Base-by-base conservation (phyloP, 148 eudicot species). In the Camellia granthamiana region DNA sequence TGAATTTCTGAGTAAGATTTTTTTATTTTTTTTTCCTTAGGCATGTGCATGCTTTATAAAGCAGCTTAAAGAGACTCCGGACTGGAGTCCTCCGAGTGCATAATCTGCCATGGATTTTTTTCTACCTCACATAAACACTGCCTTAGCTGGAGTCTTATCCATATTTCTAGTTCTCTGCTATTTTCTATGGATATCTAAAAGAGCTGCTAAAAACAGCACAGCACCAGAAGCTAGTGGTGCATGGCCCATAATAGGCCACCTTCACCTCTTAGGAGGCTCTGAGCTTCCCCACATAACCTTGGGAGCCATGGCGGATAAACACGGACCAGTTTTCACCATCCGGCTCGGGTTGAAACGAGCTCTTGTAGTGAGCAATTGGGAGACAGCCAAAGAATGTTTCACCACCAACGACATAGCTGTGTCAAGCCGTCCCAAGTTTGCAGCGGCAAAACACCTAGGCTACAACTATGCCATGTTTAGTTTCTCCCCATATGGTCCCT, bases 191-290 rank as follows among this genome's bases (percentile, higher is more conserved):
- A 65, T 15, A 11, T 68, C 43, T 12, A 68, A 3, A 42, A 42
- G 4, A 12, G 10, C 7, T 41, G 52, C 52, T 49, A 68, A 42
- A 42, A 4, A 15, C 8, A 68, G n/a, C 13, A 41, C 41, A 65
- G n/a, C 49, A 12, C 72, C 72, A 3, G 30, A 61, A 62, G 71
- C 76, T 3, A 54, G 52, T 52, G 74, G 74, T 4, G 30, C 71
- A 62, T 80, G 82, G 82, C 82, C 82, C 15, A 46, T 80, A 44
- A 73, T 80, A 21, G 82, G 82, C 58, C 82, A 80, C 49, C 71
- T 80, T 16, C 82, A 60, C 60, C 15, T 77, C 18, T 15, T 77
- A 52, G 18, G 61, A 49, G 72, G 80, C 5, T 9, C 61, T 30
- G 42, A 72, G 43, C 82, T 73, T 18, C 64, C 44, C 44, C 77